Percentiles rank a stretch among this genome's conserved stretches.
Evolutionary conservation across 2,329 filamentous ascomycete species (phyloP).

Genomic region (Fusarium brevicatenulatum): DNA sequence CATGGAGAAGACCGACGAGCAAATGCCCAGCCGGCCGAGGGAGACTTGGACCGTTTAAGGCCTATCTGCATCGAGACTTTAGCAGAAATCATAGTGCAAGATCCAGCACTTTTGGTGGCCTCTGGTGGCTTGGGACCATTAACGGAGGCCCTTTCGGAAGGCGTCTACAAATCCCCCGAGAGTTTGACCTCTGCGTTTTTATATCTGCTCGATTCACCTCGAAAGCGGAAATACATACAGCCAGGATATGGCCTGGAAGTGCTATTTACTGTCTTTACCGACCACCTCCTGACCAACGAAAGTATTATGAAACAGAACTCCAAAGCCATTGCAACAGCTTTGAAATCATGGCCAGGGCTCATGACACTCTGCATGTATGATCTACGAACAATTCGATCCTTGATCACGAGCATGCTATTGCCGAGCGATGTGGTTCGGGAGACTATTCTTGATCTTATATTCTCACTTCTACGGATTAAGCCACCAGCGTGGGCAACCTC

Average conservation of each 20-base stretch:
- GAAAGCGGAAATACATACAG: conserved; percentile 81
- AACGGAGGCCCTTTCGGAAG: conserved; percentile 92
- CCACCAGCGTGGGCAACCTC: conserved; percentile 92
- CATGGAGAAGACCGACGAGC: conserved; percentile 87
- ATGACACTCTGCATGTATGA: conserved; percentile 90
- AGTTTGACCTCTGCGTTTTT: conserved; percentile 88
- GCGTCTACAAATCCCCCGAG: conserved; percentile 91
- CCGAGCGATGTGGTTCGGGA: conserved; percentile 70
- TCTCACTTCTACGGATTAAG: conserved; percentile 84
- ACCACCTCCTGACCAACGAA: conserved; percentile 73
- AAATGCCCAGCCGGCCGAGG: conserved; percentile 73
- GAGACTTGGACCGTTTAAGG: conserved; percentile 83
- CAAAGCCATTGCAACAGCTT: conserved; percentile 87
- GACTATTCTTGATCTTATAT: conserved; percentile 88
- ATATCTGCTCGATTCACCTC: conserved; percentile 86
- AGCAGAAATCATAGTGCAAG: conserved; percentile 88
- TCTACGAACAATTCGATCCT: conserved; percentile 83
- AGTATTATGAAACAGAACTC: conserved; percentile 82
- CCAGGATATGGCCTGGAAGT: conserved; percentile 91
- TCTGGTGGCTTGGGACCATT: conserved; percentile 86
- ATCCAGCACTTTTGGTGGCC: conserved; percentile 81
- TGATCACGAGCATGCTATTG: conserved; percentile 72
- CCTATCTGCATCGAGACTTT: conserved; percentile 94
- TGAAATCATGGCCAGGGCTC: conserved; percentile 94
- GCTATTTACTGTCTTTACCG: conserved; percentile 92